A percentile compares a stretch with the other conserved stretches of the same genome.
Evolutionary conservation across 73 alveolate species (phyloP).

Genomic region (Paramecium primaurelia): DNA sequence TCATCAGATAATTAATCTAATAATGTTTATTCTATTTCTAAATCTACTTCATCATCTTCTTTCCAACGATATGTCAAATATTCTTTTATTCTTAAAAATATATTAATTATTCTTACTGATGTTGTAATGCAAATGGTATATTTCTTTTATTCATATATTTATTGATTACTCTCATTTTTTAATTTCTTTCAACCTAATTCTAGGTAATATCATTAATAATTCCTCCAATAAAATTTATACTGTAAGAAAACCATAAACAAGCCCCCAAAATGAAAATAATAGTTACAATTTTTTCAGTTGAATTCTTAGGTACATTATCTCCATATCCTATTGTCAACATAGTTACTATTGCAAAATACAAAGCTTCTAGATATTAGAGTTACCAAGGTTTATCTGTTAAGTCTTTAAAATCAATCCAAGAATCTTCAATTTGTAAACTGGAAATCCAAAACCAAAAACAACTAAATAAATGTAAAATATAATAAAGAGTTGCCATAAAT

Average conservation of each 20-base stretch:
- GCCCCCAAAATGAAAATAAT: not conserved
- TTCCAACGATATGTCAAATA: constrained; percentile 39
- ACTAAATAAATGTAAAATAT: not conserved
- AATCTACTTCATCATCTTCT: constrained; percentile 43
- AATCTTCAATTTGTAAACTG: not conserved
- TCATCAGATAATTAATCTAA: constrained; percentile 22
- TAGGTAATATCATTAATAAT: constrained; percentile 23
- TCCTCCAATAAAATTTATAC: not conserved
- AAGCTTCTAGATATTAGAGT: not conserved
- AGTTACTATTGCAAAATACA: constrained; percentile 6
- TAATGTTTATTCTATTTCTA: not conserved
- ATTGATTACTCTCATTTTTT: constrained; percentile 23
- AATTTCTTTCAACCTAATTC: not conserved
- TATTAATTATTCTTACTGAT: not conserved
- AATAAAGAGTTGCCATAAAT: not conserved
- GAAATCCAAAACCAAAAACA: constrained; percentile 45
- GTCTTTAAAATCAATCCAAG: not conserved
- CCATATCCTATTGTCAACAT: constrained; percentile 45
- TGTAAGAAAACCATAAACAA: constrained; percentile 22
- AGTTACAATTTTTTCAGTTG: not conserved
- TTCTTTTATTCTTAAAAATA: not conserved
- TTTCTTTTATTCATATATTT: not conserved
- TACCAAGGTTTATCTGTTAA: not conserved
- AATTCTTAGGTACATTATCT: constrained; percentile 11
- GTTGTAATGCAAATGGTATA: constrained; percentile 3